Evolutionary conservation across 371 early-diverging fungal genomes (phyloP).

Genomic region (Syncephalastrum contaminatum): DNA sequence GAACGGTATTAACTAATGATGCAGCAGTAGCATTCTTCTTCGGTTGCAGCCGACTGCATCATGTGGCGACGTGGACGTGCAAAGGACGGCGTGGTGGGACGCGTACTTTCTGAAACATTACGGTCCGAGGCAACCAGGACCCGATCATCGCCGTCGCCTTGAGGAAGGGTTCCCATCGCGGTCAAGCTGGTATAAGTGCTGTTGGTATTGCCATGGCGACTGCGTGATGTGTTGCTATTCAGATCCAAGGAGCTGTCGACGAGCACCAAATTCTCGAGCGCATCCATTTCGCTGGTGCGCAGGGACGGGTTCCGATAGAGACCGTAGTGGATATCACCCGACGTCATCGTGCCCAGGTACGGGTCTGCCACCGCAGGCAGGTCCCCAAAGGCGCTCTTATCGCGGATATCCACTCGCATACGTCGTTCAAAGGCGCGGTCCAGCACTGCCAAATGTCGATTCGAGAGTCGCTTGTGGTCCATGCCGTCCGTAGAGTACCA

Average conservation of each 20-base stretch:
- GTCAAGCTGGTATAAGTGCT: too few species aligned
- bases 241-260: neutral
- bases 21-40: conserved; percentile 13
- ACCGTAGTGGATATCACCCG: conserved; percentile 29
- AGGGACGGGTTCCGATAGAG: conserved; percentile 21
- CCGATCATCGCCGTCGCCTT: neutral
- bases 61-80: too few species aligned
- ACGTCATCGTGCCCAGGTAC: conserved; percentile 26
- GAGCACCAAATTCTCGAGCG: neutral
- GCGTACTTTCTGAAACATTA: neutral
- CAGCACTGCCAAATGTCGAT: conserved; percentile 14
- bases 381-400: conserved; percentile 20
- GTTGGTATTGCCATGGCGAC: too few species aligned
- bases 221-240: too few species aligned
- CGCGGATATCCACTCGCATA: conserved; percentile 18
- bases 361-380: conserved; percentile 19
- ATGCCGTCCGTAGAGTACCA: conserved; percentile 27
- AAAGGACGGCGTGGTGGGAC: too few species aligned
- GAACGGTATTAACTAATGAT: neutral
- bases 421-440: conserved; percentile 20
- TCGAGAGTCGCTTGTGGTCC: conserved; percentile 19
- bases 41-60: neutral
- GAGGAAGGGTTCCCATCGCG: too few species aligned
- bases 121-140: conserved; percentile 9
- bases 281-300: neutral